A percentile compares a stretch with the other conserved stretches of the same genome.
phyloP scores from a whole-genome alignment of 768 basidiomycete species.

The Lyophyllum shimeji region DNA sequence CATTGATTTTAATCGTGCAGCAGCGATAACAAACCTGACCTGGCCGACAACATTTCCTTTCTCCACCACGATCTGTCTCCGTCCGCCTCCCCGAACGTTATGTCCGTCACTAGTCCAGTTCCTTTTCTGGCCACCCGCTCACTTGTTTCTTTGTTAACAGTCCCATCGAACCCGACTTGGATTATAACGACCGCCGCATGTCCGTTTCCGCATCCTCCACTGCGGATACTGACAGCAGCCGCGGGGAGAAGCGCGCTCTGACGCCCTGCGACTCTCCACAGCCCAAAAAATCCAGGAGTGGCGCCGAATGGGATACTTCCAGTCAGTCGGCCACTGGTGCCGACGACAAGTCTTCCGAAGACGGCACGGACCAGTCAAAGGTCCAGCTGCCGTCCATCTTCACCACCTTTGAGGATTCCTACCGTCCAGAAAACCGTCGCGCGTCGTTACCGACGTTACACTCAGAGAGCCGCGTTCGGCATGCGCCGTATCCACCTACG shows the following conservation, averaged over 20 bases:
- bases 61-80: conserved; percentile 44
- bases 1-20: conserved; percentile 22
- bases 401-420: conserved; percentile 62
- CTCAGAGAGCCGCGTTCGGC: conserved; percentile 53
- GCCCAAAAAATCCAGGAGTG: conserved; percentile 48
- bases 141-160: conserved; percentile 7
- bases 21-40: conserved; percentile 37
- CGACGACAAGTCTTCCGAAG: conserved; percentile 40
- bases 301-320: conserved; percentile 33
- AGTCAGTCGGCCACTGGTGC: conserved; percentile 17
- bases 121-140: conserved; percentile 7
- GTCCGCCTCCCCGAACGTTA: conserved; percentile 43
- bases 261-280: conserved; percentile 58
- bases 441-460: conserved; percentile 63
- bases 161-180: conserved; percentile 37
- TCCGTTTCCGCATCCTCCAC: conserved; percentile 72
- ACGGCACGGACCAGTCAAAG: conserved; percentile 44
- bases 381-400: conserved; percentile 78
- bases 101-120: conserved; percentile 34
- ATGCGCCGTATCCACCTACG: conserved; percentile 57
- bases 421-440: conserved; percentile 56
- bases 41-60: conserved; percentile 36
- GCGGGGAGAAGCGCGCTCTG: conserved; percentile 57
- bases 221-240: conserved; percentile 65
- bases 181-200: conserved; percentile 71